Evolutionary conservation across 2,329 filamentous ascomycete species (phyloP), one percentile per base, ranked within the genome.

Genomic region (Colletotrichum shisoi): DNA sequence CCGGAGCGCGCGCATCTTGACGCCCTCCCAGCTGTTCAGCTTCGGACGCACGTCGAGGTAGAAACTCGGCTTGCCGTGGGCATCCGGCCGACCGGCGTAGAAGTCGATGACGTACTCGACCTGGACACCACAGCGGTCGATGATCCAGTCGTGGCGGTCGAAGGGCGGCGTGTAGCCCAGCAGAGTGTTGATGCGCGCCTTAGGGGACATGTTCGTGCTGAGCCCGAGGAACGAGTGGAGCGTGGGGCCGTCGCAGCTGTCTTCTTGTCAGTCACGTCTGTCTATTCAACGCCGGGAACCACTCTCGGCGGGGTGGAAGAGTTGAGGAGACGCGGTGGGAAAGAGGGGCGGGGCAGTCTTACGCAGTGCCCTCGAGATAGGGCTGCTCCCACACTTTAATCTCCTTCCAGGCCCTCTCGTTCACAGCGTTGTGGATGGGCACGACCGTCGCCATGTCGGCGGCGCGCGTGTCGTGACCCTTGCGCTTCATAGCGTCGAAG

Each of bases 31-130:
- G 1, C 82, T 85, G 73, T 90, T 90, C 70, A 91, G 74, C 79
- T 91, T 91, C 0, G 89, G 89, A 72, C 88, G 79, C 49, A 91
- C 88, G 72, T 91, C 87, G 17, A 91, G 78, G 72, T 89, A 90
- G 74, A 91, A 91, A 70, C 87, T 89, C 6, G 83, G 79, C 72
- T 79, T 77, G 31, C 76, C 74, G 19, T 75, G 71, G 2, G 78
- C 76, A 31, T 75, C 75, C 3, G 80, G 78, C 6, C 85, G 82
- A 0, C 95, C 95, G 5, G 93, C 89, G 76, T 99, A 99, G 74
- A 99, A 99, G 79, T 99, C 95, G 77, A 99, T 99, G 45, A 99
- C 91, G 76, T 99, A 99, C 73, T 98, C 95, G 56, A 99, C 81
- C 74, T 87, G 87, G 21, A 83, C 90, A 37, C 91, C 94, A 76